phyloP scores from a whole-genome alignment of 345 rosid species.

The Sisymbrium irio region DNA sequence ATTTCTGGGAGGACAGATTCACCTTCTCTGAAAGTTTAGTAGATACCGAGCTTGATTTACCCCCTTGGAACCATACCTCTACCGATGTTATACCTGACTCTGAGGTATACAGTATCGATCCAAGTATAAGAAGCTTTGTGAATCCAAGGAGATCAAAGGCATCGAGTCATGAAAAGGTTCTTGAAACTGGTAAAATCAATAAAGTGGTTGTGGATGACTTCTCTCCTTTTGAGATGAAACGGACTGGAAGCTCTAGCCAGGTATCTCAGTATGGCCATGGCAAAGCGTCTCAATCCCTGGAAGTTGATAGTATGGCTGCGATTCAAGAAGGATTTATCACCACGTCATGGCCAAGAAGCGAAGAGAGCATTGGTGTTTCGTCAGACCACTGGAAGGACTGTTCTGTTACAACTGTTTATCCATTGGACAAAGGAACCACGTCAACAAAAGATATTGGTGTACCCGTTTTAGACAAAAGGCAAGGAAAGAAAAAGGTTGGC shows the following conservation, averaged over 20 bases:
- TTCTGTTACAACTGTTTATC: slow-evolving; percentile 67
- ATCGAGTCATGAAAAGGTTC: not conserved
- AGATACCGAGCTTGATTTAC: slow-evolving; percentile 17
- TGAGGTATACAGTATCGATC: slow-evolving; percentile 17
- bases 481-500: slow-evolving; percentile 64
- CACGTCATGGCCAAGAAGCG: slow-evolving; percentile 54
- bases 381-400: slow-evolving; percentile 69
- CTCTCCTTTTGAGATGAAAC: slow-evolving; percentile 11
- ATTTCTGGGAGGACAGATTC: slow-evolving; percentile 26
- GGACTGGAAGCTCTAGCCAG: slow-evolving; percentile 12
- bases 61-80: slow-evolving; percentile 28
- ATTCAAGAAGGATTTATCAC: slow-evolving; percentile 33
- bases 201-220: slow-evolving; percentile 11
- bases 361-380: slow-evolving; percentile 44
- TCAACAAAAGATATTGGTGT: slow-evolving; percentile 42
- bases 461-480: slow-evolving; percentile 45
- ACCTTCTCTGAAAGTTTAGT: slow-evolving; percentile 9
- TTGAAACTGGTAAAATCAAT: not conserved
- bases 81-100: slow-evolving; percentile 1
- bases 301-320: slow-evolving; percentile 4
- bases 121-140: not conserved
- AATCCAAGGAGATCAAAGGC: not conserved
- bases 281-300: slow-evolving; percentile 22
- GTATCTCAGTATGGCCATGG: slow-evolving; percentile 12
- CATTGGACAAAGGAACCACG: slow-evolving; percentile 49